Base-by-base conservation (phyloP, 164 flowering plant genomes). In the Akebia trifoliata region DNA sequence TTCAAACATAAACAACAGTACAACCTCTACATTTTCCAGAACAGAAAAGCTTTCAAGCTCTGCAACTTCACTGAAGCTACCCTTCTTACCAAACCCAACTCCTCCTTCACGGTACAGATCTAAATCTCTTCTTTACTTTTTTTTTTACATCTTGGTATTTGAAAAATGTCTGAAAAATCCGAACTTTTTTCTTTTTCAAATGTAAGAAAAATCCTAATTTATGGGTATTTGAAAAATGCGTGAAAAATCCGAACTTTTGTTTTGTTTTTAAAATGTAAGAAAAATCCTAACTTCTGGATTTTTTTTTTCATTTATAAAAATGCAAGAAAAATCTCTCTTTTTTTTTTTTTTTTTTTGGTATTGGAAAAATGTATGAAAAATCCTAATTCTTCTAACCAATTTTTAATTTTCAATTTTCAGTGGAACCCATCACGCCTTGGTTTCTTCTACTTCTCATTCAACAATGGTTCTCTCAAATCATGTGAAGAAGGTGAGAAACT, bases 341-440 rank as follows among this genome's bases (percentile, higher is more conserved):
- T 18, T 37, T 44, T 14, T 54, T 50, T 31, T 12, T 50, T 12
- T n/a, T n/a, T n/a, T n/a, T n/a, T n/a, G n/a, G n/a, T n/a, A n/a
- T n/a, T n/a, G n/a, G n/a, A n/a, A n/a, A n/a, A n/a, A n/a, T n/a
- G n/a, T n/a, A n/a, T n/a, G n/a, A n/a, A n/a, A n/a, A n/a, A n/a
- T n/a, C n/a, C n/a, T n/a, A n/a, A n/a, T n/a, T n/a, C n/a, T n/a
- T n/a, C n/a, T n/a, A n/a, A n/a, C n/a, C n/a, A n/a, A n/a, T n/a
- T n/a, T n/a, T n/a, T n/a, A n/a, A n/a, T n/a, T n/a, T n/a, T n/a
- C n/a, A n/a, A n/a, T 4, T 43, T 24, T 45, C 34, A 92, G 96
- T 88, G 98, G 98, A 67, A 79, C 66, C 85, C 93, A 30, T 83
- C 89, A 32, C 69, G 89, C n/a, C 72, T 73, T 11, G 96, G 98